A percentile compares a stretch with the other conserved stretches of the same genome.
Evolutionary conservation across 495 filamentous ascomycete species (phyloP).

Genomic region (Aspergillus sparsus): DNA sequence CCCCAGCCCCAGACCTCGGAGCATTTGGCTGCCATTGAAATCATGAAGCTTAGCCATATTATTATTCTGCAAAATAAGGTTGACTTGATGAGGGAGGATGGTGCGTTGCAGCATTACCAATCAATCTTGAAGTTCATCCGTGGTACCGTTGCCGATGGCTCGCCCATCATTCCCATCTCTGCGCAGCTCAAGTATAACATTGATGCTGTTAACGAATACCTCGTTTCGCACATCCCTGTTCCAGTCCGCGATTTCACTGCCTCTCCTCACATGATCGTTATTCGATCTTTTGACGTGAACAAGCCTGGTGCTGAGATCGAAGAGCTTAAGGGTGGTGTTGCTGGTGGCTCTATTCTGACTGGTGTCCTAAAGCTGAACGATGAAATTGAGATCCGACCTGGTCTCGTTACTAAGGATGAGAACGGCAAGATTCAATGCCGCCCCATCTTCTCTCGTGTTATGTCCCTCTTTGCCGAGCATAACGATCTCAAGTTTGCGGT

Average conservation of each 20-base stretch:
- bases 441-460: constrained; percentile 92
- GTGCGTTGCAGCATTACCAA: constrained; percentile 86
- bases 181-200: constrained; percentile 99
- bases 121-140: constrained; percentile 97
- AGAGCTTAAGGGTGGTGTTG: constrained; percentile 97
- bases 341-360: constrained; percentile 92
- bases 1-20: constrained; percentile 99
- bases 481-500: constrained; percentile 98
- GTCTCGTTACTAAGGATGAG: constrained; percentile 91
- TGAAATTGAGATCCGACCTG: constrained; percentile 96
- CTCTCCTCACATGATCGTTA: constrained; percentile 96
- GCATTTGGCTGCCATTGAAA: constrained; percentile 97
- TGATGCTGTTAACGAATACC: constrained; percentile 92
- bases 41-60: constrained; percentile 98
- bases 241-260: constrained; percentile 85
- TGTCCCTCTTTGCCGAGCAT: constrained; percentile 93
- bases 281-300: constrained; percentile 98
- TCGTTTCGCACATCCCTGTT: constrained; percentile 90
- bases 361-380: constrained; percentile 95
- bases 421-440: constrained; percentile 93
- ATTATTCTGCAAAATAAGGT: constrained; percentile 99
- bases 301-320: constrained; percentile 99
- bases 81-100: constrained; percentile 93
- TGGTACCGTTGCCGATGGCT: constrained; percentile 93
- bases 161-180: constrained; percentile 96